Evolutionary conservation across 1,284 basidiomycete genomes (phyloP).

Genomic region (Irpex lacteus): DNA sequence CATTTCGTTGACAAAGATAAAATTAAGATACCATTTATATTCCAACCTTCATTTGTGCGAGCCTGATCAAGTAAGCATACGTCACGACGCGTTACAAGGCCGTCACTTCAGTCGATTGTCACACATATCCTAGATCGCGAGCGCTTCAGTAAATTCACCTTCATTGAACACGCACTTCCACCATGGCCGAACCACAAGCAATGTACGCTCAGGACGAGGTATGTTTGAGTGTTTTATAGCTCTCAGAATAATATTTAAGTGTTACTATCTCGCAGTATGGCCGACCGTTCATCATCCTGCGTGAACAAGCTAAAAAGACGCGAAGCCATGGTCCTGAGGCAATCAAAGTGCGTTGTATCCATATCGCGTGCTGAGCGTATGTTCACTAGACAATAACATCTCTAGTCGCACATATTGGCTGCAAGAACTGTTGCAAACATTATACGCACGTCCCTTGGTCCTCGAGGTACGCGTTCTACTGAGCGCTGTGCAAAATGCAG

Average conservation of each 20-base stretch:
- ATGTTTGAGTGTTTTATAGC: conserved; percentile 12
- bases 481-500: background rate
- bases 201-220: conserved; percentile 94
- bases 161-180: conserved; percentile 12
- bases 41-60: background rate
- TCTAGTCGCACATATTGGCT: conserved; percentile 90
- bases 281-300: conserved; percentile 94
- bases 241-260: background rate
- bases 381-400: background rate
- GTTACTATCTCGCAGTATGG: conserved; percentile 67
- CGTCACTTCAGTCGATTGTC: background rate
- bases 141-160: conserved; percentile 9
- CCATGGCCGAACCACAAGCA: conserved; percentile 55
- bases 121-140: background rate
- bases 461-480: conserved; percentile 61
- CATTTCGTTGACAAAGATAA: conserved; percentile 19
- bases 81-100: background rate
- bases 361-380: background rate
- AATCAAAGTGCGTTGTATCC: conserved; percentile 72
- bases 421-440: conserved; percentile 94
- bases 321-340: conserved; percentile 93
- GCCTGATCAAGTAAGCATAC: background rate
- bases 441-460: conserved; percentile 92
- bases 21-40: conserved; percentile 22
- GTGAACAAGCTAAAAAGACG: conserved; percentile 95